Percentiles rank a stretch among this genome's conserved stretches.
Evolutionary conservation across 371 early-diverging fungal genomes (phyloP).

Genomic region (Mucor irregularis): DNA sequence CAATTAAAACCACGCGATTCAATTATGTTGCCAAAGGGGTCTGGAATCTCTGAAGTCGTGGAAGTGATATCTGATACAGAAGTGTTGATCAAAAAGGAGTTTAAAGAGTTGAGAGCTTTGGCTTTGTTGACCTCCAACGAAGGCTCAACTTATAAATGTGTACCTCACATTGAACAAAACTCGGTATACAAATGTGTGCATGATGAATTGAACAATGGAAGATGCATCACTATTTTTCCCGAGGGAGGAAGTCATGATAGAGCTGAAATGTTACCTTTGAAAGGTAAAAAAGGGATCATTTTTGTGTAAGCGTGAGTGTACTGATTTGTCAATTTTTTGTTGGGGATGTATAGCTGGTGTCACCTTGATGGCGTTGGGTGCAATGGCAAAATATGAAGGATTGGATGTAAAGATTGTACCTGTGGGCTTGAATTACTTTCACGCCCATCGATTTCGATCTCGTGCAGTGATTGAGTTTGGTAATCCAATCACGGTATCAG

Average conservation of each 20-base stretch:
- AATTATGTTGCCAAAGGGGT: slow-evolving; percentile 60
- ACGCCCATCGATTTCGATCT: slow-evolving; percentile 92
- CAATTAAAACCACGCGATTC: slow-evolving; percentile 61
- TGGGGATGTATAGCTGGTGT: slow-evolving; percentile 63
- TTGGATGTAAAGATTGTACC: slow-evolving; percentile 92
- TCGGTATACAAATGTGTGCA: slow-evolving; percentile 81
- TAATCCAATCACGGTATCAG: slow-evolving; percentile 74
- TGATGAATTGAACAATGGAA: slow-evolving; percentile 70
- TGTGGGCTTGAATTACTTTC: slow-evolving; percentile 81
- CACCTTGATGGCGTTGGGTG: slow-evolving; percentile 89
- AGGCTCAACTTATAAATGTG: slow-evolving; percentile 67
- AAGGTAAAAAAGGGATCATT: slow-evolving; percentile 55
- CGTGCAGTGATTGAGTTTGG: slow-evolving; percentile 96
- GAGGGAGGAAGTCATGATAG: slow-evolving; percentile 97
- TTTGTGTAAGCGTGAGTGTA: neutral
- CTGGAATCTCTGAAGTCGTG: slow-evolving; percentile 66
- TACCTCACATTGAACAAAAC: slow-evolving; percentile 86
- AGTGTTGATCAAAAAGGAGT: slow-evolving; percentile 61
- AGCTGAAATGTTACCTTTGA: slow-evolving; percentile 89
- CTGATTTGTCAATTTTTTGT: neutral
- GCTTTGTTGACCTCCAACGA: slow-evolving; percentile 56
- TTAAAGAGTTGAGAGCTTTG: slow-evolving; percentile 67
- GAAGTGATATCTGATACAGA: slow-evolving; percentile 83
- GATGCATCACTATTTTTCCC: slow-evolving; percentile 94
- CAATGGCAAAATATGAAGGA: slow-evolving; percentile 81